phyloP scores from a whole-genome alignment of 176 grass and related monocot genomes.

The Oryza brachyantha region DNA sequence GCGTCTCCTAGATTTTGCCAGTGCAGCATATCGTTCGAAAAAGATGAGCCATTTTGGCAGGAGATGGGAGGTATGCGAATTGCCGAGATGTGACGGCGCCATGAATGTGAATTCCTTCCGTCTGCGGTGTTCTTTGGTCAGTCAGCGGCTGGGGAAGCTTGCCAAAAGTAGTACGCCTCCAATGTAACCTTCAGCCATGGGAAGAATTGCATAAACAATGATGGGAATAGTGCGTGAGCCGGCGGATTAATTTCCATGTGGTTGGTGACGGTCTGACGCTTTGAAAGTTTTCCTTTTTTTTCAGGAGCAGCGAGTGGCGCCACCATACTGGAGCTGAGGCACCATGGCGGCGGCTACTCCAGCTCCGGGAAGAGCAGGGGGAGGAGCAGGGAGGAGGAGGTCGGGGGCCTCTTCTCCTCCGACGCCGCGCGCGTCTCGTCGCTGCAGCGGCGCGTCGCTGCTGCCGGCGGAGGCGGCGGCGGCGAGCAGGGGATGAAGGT shows the following conservation, averaged over 20 bases:
- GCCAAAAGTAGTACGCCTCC: slow-evolving; percentile 45
- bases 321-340: slow-evolving; percentile 55
- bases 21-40: not conserved
- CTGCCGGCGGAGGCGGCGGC: not conserved
- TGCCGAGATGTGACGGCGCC: not conserved
- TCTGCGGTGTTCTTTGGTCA: not conserved
- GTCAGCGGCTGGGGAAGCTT: not conserved
- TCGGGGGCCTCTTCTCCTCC: slow-evolving; percentile 24
- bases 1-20: not conserved
- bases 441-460: slow-evolving; percentile 37
- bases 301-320: slow-evolving; percentile 47
- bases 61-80: not conserved
- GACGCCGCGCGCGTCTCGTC: slow-evolving; percentile 50
- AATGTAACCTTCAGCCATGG: slow-evolving; percentile 25
- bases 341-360: slow-evolving; percentile 30
- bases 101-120: not conserved
- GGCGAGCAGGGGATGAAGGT: not conserved
- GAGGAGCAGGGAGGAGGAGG: not conserved
- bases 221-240: slow-evolving; percentile 29
- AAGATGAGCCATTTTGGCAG: not conserved
- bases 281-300: not conserved
- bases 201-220: slow-evolving; percentile 25
- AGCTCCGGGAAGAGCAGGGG: not conserved
- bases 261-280: not conserved
- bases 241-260: slow-evolving; percentile 19